Evolutionary conservation across 345 rosid genomes (phyloP), one percentile per base, ranked within the genome.

Genomic region (Hibiscus trionum): DNA sequence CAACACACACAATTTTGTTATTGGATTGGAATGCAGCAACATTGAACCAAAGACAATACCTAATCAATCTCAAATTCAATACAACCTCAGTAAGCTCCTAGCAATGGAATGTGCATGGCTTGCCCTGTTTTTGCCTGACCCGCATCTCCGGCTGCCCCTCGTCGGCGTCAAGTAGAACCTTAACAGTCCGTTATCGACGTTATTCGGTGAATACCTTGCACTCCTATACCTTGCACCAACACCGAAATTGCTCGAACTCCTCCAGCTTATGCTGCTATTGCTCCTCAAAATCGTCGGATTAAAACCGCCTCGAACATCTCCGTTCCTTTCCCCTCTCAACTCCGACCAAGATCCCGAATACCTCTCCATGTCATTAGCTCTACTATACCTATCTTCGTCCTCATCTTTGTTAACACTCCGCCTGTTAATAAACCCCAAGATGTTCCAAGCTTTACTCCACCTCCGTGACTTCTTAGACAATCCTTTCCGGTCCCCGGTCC

Each of bases 221-320:
- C 98, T 90, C 83, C 88, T 77, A 58, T 82, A 86, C 77, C 86
- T 16, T 50, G 85, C 76, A 87, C 94, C 82, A 93, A 73, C 49
- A 82, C 85, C 88, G 17, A 78, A 77, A 77, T 72, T 79, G 14
- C 79, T 75, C 0, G 93, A 84, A 74, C 86, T 93, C 82, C 99
- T 88, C 90, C 91, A 93, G 77, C 98, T 95, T 66, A 89, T 87
- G 74, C 98, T 95, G 86, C 97, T 95, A 73, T 88, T 95, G 79
- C 99, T 95, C 77, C 99, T 85, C 73, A 85, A 61, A 61, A 92
- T 61, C 88, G 79, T 92, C 1, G 97, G 90, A 72, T 87, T 86
- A 69, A 88, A 88, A 53, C 86, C 91, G 42, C 77, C 85, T 72
- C 85, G 80, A 0, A 55, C 55, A 12, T 87, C 96, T 58, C 86